Percentiles rank a stretch among this genome's conserved stretches.
These are phyloP conservation scores for Neurospora sp. DNA, from an alignment of 495 filamentous ascomycete species.

Conservation along the genomic window DNA sequence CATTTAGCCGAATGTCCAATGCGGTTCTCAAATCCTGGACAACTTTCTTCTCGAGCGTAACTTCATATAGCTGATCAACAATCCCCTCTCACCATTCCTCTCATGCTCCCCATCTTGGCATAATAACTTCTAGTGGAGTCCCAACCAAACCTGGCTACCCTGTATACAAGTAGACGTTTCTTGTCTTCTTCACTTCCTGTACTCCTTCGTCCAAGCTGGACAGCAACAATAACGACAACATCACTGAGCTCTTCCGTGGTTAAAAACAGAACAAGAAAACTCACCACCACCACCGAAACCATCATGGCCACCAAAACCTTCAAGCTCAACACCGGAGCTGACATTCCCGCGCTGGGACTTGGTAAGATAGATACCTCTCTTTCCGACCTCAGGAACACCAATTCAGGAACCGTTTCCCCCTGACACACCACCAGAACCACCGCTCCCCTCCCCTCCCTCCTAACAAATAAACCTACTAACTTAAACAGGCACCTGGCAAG, in stretches of 20 bases:
- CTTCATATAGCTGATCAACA: not conserved
- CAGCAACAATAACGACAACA: not conserved
- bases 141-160: not conserved
- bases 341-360: slow-evolving; percentile 67
- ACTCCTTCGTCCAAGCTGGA: not conserved
- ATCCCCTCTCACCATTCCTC: not conserved
- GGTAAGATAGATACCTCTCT: slow-evolving; percentile 38
- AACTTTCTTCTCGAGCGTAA: not conserved
- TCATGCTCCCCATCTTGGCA: not conserved
- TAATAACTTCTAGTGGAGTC: not conserved
- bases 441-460: not conserved
- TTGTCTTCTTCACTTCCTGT: not conserved
- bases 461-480: not conserved
- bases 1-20: not conserved
- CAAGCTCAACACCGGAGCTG: slow-evolving; percentile 66
- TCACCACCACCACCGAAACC: not conserved
- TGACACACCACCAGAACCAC: not conserved
- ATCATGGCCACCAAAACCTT: slow-evolving; percentile 43
- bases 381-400: not conserved
- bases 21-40: not conserved
- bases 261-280: not conserved
- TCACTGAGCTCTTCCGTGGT: not conserved
- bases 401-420: not conserved
- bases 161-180: not conserved
- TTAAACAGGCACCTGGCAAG: slow-evolving; percentile 61